These are phyloP conservation scores for Cryphonectria japonica DNA, from an alignment of 2,329 filamentous ascomycete genomes.

Conservation along the genomic window DNA sequence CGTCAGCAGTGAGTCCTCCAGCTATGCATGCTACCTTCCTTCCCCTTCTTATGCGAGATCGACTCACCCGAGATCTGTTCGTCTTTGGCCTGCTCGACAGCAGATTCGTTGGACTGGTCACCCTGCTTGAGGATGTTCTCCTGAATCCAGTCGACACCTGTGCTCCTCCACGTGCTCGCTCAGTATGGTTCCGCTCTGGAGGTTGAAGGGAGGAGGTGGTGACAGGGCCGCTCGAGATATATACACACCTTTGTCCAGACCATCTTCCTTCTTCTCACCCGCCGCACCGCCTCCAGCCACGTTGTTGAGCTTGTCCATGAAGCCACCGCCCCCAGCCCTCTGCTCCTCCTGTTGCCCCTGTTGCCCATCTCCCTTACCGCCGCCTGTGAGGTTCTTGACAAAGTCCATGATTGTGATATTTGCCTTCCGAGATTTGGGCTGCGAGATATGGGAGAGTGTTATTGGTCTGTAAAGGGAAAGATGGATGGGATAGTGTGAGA, in stretches of 20 bases:
- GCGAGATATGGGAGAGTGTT: background rate
- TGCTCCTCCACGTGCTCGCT: constrained; percentile 11
- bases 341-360: constrained; percentile 40
- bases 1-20: background rate
- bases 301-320: constrained; percentile 72
- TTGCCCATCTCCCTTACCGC: constrained; percentile 41
- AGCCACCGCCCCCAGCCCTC: constrained; percentile 56
- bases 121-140: constrained; percentile 74
- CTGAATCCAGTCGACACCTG: constrained; percentile 78
- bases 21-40: background rate
- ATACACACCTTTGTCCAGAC: constrained; percentile 75
- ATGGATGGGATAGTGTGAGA: background rate
- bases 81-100: constrained; percentile 82
- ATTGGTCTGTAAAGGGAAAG: background rate
- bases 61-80: constrained; percentile 60
- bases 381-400: constrained; percentile 54
- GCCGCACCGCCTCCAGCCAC: constrained; percentile 73
- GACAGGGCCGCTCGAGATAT: background rate
- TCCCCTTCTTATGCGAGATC: background rate
- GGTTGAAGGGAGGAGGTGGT: background rate
- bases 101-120: constrained; percentile 71
- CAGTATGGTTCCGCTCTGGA: background rate
- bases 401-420: constrained; percentile 52
- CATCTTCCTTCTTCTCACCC: constrained; percentile 82
- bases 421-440: background rate